Conservation (phyloP, 257 asterid genomes). For the Mitragyna speciosa region DNA sequence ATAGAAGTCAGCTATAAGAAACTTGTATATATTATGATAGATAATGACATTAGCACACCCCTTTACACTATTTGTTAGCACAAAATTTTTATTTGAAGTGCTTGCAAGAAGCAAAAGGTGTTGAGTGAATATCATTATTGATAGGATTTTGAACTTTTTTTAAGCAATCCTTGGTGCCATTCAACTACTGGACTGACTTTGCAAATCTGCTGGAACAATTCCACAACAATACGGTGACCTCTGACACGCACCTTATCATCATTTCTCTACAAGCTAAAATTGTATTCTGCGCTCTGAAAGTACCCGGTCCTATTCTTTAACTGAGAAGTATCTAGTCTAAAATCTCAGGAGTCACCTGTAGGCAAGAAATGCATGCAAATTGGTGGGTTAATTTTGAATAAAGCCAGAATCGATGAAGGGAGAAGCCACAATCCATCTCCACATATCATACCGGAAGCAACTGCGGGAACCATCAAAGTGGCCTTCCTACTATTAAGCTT, state of each 20-base stretch:
- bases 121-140: not conserved
- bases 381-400: conserved; percentile 27
- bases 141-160: not conserved
- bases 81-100: no score
- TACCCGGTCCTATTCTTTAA: not conserved
- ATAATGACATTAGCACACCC: no score
- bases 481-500: conserved; percentile 24
- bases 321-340: not conserved
- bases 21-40: no score
- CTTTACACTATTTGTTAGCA: no score
- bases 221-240: not conserved
- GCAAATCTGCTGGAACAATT: not conserved
- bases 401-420: conserved; percentile 30
- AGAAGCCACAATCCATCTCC: conserved; percentile 41
- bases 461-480: conserved; percentile 31
- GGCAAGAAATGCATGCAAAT: conserved; percentile 34
- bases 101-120: no score
- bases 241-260: not conserved
- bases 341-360: not conserved
- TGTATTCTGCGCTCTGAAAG: not conserved
- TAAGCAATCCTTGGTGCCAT: not conserved
- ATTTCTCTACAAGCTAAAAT: not conserved
- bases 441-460: conserved; percentile 38
- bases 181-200: not conserved
- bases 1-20: not conserved